Percentiles rank a stretch among this genome's conserved stretches.
Conservation (phyloP, 352 stramenopile genomes). For the Phytopythium oedochilum region DNA sequence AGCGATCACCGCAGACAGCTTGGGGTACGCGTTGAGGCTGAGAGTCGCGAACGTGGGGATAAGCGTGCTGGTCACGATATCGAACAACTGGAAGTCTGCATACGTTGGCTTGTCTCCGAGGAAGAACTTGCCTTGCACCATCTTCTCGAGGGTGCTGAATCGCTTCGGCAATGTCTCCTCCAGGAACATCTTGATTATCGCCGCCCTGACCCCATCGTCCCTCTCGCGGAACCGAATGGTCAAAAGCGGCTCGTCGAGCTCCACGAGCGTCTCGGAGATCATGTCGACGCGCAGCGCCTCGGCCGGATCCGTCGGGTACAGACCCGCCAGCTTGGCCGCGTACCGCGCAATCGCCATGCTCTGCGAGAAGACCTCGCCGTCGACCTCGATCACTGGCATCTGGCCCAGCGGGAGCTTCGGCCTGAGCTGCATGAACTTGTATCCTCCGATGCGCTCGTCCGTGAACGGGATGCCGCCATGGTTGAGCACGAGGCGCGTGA, state of each 20-base stretch:
- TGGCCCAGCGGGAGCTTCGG: conserved; percentile 32
- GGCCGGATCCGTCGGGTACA: conserved; percentile 25
- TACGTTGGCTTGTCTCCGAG: conserved; percentile 16
- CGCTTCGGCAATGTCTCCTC: conserved; percentile 31
- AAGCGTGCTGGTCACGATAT: conserved; percentile 30
- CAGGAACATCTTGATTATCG: conserved; percentile 34
- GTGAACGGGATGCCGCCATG: conserved; percentile 21
- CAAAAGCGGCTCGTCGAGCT: neutral
- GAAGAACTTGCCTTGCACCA: conserved; percentile 48
- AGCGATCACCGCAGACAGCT: conserved; percentile 32
- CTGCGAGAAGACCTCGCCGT: conserved; percentile 38
- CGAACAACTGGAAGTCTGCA: conserved; percentile 32
- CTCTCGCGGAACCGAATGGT: neutral
- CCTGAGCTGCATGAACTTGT: conserved; percentile 35
- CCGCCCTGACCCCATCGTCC: conserved; percentile 31
- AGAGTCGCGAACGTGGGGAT: conserved; percentile 15
- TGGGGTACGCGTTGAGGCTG: conserved; percentile 28
- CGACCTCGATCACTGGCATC: conserved; percentile 41
- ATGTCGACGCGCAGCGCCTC: conserved; percentile 24
- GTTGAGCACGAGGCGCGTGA: conserved; percentile 14
- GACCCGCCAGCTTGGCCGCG: conserved; percentile 24
- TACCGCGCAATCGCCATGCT: conserved; percentile 32
- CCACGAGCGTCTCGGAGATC: conserved; percentile 12
- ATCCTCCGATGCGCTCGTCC: conserved; percentile 18
- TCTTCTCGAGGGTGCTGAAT: conserved; percentile 31